A percentile compares a stretch with the other conserved stretches of the same genome.
Evolutionary conservation across 306 rosid species (phyloP).

Genomic region (Luffa aegyptiaca): DNA sequence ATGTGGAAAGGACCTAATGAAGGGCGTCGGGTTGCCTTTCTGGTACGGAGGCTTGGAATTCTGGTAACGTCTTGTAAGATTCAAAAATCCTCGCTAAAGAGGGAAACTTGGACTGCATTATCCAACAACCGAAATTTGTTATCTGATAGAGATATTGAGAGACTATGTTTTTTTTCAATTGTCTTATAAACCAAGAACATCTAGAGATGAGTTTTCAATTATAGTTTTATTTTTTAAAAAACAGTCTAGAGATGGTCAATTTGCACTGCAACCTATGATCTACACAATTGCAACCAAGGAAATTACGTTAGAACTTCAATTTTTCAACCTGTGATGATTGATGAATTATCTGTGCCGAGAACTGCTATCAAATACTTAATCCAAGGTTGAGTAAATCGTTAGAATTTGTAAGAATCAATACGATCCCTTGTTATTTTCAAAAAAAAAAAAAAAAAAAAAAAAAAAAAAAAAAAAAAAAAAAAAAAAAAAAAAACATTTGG

Average conservation of each 20-base stretch:
- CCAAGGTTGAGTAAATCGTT: background rate
- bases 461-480: too few relatives aligned
- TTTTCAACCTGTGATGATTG: background rate
- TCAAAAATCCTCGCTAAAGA: constrained; percentile 26
- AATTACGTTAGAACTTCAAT: background rate
- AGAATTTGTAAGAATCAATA: background rate
- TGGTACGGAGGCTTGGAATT: constrained; percentile 34
- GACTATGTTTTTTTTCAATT: background rate
- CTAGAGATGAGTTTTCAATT: background rate
- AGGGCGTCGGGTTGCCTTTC: constrained; percentile 33
- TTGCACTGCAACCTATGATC: background rate
- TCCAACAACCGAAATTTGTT: background rate
- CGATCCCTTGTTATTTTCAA: background rate
- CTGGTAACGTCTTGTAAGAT: constrained; percentile 29
- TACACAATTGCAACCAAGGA: background rate
- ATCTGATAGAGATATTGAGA: background rate
- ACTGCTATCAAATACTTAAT: background rate
- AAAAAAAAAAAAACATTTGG: too few relatives aligned
- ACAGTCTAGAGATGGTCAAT: background rate
- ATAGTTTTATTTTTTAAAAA: background rate
- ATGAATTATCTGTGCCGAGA: background rate
- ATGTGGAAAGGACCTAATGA: background rate
- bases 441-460: too few relatives aligned
- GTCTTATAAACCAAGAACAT: background rate
- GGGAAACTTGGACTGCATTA: constrained; percentile 37